Evolutionary conservation across 2,329 filamentous ascomycete species (phyloP).

Genomic region (Penicillium sp.): DNA sequence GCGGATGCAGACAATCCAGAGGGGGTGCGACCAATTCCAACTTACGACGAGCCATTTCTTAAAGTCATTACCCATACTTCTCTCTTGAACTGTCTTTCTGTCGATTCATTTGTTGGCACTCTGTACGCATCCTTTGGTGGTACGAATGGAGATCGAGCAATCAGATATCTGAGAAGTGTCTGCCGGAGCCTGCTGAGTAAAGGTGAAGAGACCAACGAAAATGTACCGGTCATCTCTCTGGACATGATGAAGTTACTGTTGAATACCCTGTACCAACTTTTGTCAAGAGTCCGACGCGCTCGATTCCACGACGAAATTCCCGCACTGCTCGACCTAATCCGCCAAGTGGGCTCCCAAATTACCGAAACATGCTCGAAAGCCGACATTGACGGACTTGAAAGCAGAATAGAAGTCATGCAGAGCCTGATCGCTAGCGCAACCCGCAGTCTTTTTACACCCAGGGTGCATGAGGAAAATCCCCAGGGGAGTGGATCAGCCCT

Average conservation of each 20-base stretch:
- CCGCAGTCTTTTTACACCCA: neutral
- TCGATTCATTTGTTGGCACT: conserved; percentile 13
- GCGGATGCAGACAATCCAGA: neutral
- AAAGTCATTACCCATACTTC: conserved; percentile 11
- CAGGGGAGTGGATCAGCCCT: neutral
- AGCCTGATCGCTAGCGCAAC: conserved; percentile 1
- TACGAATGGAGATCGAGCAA: conserved; percentile 14
- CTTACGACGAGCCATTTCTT: conserved; percentile 4
- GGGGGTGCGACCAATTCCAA: neutral
- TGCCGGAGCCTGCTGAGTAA: neutral
- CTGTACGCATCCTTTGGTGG: conserved; percentile 8
- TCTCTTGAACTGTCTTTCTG: conserved; percentile 10
- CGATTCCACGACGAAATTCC: conserved; percentile 6
- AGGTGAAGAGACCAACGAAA: neutral
- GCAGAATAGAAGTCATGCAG: conserved; percentile 6
- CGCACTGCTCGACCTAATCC: neutral
- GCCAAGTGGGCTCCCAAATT: neutral
- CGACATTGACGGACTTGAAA: conserved; percentile 6
- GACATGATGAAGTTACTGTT: conserved; percentile 4
- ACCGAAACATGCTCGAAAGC: neutral
- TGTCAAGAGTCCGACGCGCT: conserved; percentile 4
- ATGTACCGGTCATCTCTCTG: neutral
- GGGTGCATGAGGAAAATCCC: neutral
- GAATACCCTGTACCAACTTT: conserved; percentile 7
- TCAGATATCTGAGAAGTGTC: conserved; percentile 4